phyloP scores from a whole-genome alignment of 495 filamentous ascomycete species.

The Staphylotrichum tortipilum region DNA sequence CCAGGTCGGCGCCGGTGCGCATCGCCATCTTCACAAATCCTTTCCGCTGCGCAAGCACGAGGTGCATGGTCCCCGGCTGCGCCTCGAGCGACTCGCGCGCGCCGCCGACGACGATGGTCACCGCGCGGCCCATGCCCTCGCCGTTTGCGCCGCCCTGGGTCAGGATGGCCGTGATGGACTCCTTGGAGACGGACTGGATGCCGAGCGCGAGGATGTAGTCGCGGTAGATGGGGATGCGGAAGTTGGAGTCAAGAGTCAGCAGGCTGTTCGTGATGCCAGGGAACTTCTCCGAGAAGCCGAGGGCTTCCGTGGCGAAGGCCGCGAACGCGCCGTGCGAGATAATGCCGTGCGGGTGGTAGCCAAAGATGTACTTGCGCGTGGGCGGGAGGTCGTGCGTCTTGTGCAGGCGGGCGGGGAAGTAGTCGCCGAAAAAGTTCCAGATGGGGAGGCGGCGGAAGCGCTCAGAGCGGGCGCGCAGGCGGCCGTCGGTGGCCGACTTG shows the following conservation, averaged over 20 bases:
- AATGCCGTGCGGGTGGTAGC: slow-evolving; percentile 95
- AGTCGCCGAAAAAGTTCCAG: slow-evolving; percentile 85
- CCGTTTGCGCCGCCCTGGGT: slow-evolving; percentile 64
- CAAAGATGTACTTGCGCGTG: slow-evolving; percentile 92
- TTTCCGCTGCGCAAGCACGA: slow-evolving; percentile 75
- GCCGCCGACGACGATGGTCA: slow-evolving; percentile 92
- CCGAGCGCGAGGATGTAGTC: slow-evolving; percentile 86
- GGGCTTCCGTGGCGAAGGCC: slow-evolving; percentile 81
- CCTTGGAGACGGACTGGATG: slow-evolving; percentile 77
- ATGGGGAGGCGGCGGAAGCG: slow-evolving; percentile 63
- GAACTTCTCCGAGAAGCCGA: slow-evolving; percentile 82
- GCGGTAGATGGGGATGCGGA: slow-evolving; percentile 85
- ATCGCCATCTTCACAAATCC: slow-evolving; percentile 92
- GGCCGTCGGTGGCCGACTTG: slow-evolving; percentile 62
- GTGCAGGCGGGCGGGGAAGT: slow-evolving; percentile 85
- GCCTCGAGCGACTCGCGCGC: slow-evolving; percentile 87
- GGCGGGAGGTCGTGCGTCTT: slow-evolving; percentile 70
- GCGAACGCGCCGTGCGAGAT: slow-evolving; percentile 93
- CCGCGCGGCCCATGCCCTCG: slow-evolving; percentile 88
- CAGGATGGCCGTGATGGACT: slow-evolving; percentile 81
- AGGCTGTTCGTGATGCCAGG: slow-evolving; percentile 94
- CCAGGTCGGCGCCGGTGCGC: slow-evolving; percentile 79
- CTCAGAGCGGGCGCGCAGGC: slow-evolving; percentile 61
- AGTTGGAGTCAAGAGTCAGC: slow-evolving; percentile 87
- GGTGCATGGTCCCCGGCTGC: slow-evolving; percentile 58